phyloP scores from a whole-genome alignment of 1,284 basidiomycete genomes.

The Pseudozyma pruni region DNA sequence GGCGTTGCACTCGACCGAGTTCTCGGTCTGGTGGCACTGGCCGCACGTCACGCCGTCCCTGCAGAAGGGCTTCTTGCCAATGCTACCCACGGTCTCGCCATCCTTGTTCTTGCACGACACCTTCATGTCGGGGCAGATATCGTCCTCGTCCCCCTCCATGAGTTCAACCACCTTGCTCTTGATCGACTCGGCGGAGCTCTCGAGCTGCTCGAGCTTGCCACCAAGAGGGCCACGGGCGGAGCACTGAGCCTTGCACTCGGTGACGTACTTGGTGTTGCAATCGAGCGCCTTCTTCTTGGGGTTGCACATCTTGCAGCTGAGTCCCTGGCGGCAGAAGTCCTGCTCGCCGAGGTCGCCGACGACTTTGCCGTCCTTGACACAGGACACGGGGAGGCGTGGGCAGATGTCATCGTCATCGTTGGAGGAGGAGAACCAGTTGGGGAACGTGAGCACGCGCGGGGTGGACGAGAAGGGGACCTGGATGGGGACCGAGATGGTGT shows the following conservation, averaged over 20 bases:
- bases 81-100: slow-evolving; percentile 39
- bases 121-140: slow-evolving; percentile 53
- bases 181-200: background rate
- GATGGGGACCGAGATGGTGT: slow-evolving; percentile 44
- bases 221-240: slow-evolving; percentile 47
- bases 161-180: background rate
- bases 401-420: slow-evolving; percentile 43
- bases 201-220: slow-evolving; percentile 15
- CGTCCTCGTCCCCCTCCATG: slow-evolving; percentile 34
- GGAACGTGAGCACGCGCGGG: slow-evolving; percentile 31
- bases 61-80: slow-evolving; percentile 53
- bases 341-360: slow-evolving; percentile 48
- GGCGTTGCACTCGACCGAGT: slow-evolving; percentile 49
- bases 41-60: slow-evolving; percentile 39
- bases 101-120: slow-evolving; percentile 43
- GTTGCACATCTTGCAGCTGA: slow-evolving; percentile 29
- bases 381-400: slow-evolving; percentile 36
- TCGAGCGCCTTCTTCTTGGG: slow-evolving; percentile 46
- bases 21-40: slow-evolving; percentile 49
- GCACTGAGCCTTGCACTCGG: slow-evolving; percentile 39
- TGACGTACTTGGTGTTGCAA: slow-evolving; percentile 50
- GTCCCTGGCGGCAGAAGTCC: slow-evolving; percentile 36
- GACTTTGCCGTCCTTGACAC: slow-evolving; percentile 44
- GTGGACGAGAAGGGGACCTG: slow-evolving; percentile 42
- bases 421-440: slow-evolving; percentile 39